Percentiles rank a stretch among this genome's conserved stretches.
Evolutionary conservation across 2,329 filamentous ascomycete species (phyloP).

Genomic region (Amphichorda felina): DNA sequence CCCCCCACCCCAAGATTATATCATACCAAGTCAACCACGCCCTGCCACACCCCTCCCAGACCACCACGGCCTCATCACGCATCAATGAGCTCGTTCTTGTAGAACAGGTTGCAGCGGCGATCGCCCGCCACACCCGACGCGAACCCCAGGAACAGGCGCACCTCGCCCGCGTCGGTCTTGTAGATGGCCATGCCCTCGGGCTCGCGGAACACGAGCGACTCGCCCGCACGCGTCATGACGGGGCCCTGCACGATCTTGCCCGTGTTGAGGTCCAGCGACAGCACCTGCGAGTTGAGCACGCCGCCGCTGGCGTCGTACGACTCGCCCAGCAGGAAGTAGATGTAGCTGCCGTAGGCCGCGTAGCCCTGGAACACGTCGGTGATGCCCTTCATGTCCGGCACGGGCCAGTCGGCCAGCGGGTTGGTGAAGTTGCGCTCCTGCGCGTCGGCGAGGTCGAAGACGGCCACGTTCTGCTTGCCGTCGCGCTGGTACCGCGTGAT

Average conservation of each 20-base stretch:
- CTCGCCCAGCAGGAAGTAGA: constrained; percentile 5
- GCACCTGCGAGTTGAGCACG: constrained; percentile 4
- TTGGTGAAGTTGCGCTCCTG: constrained; percentile 7
- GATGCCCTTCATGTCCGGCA: constrained; percentile 1
- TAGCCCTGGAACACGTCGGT: constrained; percentile 4
- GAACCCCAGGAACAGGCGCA: constrained; percentile 5
- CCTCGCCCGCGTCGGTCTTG: constrained; percentile 2
- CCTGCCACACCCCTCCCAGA: too few relatives aligned
- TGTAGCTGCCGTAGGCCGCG: constrained; percentile 3
- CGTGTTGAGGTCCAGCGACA: constrained; percentile 5
- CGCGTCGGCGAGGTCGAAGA: constrained; percentile 5
- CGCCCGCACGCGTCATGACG: constrained; percentile 4
- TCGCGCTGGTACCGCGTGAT: constrained; percentile 3
- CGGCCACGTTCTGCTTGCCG: constrained; percentile 3
- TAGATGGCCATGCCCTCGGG: constrained; percentile 6
- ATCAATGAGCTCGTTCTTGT: constrained; percentile 4
- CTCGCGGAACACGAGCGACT: constrained; percentile 2
- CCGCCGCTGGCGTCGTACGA: constrained; percentile 4
- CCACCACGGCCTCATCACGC: too few relatives aligned
- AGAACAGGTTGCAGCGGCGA: constrained; percentile 4
- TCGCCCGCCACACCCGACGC: constrained; percentile 3
- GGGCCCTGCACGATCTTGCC: constrained; percentile 5
- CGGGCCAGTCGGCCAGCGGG: constrained; percentile 6
- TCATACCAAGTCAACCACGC: too few relatives aligned
- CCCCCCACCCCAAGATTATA: too few relatives aligned